These are phyloP conservation scores for Plasmodium cynomolgi DNA, from an alignment of 169 alveolate genomes.

Conservation along the genomic window DNA sequence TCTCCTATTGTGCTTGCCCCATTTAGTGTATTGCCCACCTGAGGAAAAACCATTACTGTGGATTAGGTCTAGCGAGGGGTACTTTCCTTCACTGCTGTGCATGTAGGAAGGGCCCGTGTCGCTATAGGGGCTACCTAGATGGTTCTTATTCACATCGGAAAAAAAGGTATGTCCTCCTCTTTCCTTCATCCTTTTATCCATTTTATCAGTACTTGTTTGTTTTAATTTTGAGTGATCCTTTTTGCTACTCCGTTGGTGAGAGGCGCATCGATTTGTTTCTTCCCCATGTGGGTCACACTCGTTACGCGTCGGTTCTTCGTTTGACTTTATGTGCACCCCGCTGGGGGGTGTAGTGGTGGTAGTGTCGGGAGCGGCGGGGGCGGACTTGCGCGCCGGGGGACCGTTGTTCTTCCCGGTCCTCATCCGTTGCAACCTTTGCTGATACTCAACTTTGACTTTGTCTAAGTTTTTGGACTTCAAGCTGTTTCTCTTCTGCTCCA, in stretches of 20 bases:
- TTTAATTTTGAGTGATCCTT: not conserved
- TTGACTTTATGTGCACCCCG: not conserved
- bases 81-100: not conserved
- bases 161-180: not conserved
- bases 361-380: not conserved
- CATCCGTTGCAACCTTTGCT: constrained; percentile 40
- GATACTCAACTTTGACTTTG: constrained; percentile 42
- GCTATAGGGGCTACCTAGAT: not conserved
- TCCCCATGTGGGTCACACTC: not conserved
- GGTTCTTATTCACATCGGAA: not conserved
- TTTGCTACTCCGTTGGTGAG: not conserved
- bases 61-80: not conserved
- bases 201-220: not conserved
- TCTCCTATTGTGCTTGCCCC: not conserved
- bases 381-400: not conserved
- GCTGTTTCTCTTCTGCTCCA: constrained; percentile 60
- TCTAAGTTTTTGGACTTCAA: constrained; percentile 57
- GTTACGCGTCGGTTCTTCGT: not conserved
- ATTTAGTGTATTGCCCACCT: not conserved
- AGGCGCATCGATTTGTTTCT: not conserved
- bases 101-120: not conserved
- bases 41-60: not conserved
- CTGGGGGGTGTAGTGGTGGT: not conserved
- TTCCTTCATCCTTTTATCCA: not conserved
- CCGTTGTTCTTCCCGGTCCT: constrained; percentile 7